These are phyloP conservation scores for Russula lepida DNA, from an alignment of 768 basidiomycete genomes.

Conservation along the genomic window DNA sequence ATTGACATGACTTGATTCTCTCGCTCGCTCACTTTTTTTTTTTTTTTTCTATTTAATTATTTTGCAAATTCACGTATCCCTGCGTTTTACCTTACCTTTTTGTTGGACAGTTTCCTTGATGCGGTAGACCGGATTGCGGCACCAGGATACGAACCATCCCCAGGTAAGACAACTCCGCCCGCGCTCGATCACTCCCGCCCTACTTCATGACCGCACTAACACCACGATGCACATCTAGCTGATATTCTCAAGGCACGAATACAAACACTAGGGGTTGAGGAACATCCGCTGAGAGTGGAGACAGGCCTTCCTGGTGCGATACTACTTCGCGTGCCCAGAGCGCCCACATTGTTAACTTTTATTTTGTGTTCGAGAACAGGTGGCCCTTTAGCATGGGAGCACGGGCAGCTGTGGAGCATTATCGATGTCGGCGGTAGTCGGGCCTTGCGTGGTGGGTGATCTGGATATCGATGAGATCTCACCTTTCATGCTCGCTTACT, in stretches of 20 bases:
- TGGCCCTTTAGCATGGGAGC: slow-evolving; percentile 17
- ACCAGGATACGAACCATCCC: slow-evolving; percentile 43
- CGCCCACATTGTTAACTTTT: neutral
- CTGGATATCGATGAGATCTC: neutral
- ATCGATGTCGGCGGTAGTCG: slow-evolving; percentile 61
- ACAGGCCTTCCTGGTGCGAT: slow-evolving; percentile 25
- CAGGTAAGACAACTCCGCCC: slow-evolving; percentile 31
- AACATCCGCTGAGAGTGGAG: slow-evolving; percentile 49
- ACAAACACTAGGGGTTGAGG: slow-evolving; percentile 56
- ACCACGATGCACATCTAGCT: slow-evolving; percentile 28
- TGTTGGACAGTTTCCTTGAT: slow-evolving; percentile 44
- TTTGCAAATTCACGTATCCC: neutral
- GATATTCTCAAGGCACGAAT: slow-evolving; percentile 60
- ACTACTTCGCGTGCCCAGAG: neutral
- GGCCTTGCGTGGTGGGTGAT: slow-evolving; percentile 42
- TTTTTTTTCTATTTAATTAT: neutral
- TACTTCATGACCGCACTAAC: neutral
- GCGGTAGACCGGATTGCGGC: slow-evolving; percentile 44
- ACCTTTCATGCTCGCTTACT: neutral
- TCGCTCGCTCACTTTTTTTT: neutral
- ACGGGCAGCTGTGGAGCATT: slow-evolving; percentile 46
- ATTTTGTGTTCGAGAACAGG: neutral
- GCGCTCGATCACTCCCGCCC: neutral
- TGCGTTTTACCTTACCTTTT: neutral
- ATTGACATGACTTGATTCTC: neutral